A percentile compares a stretch with the other conserved stretches of the same genome.
Conservation (phyloP, 495 filamentous ascomycete genomes). For the Penicillium macrosclerotiorum region DNA sequence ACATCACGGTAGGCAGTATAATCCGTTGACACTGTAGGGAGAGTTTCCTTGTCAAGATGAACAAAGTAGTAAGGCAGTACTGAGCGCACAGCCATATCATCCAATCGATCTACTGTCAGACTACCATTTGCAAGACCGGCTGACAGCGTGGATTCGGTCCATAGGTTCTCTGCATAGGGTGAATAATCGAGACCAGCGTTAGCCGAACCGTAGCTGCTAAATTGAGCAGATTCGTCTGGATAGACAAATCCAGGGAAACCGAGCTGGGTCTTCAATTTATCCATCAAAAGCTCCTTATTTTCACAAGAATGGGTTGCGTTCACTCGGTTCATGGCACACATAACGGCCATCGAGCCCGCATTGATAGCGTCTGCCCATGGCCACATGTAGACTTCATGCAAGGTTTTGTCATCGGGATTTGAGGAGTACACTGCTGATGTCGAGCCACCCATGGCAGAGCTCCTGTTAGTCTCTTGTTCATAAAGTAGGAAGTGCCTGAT, state of each 20-base stretch:
- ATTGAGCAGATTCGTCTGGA: slow-evolving; percentile 53
- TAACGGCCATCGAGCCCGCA: slow-evolving; percentile 56
- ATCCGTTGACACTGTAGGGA: slow-evolving; percentile 60
- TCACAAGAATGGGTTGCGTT: slow-evolving; percentile 65
- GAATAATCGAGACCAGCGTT: slow-evolving; percentile 16
- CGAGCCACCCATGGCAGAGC: slow-evolving; percentile 2
- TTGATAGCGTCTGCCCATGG: slow-evolving; percentile 60
- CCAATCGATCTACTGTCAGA: slow-evolving; percentile 42
- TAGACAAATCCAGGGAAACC: slow-evolving; percentile 51
- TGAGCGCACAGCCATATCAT: slow-evolving; percentile 57
- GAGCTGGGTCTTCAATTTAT: slow-evolving; percentile 38
- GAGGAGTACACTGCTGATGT: slow-evolving; percentile 41
- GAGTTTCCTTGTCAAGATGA: slow-evolving; percentile 53
- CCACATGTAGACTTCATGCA: slow-evolving; percentile 77
- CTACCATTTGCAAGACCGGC: slow-evolving; percentile 32
- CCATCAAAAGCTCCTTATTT: no score
- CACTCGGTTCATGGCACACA: slow-evolving; percentile 65
- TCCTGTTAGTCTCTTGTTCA: slow-evolving; percentile 59
- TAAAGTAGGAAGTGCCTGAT: slow-evolving; percentile 60
- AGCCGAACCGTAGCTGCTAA: slow-evolving; percentile 44
- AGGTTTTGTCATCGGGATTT: slow-evolving; percentile 62
- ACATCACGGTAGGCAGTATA: slow-evolving; percentile 63
- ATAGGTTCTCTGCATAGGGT: slow-evolving; percentile 18
- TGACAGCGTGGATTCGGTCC: slow-evolving; percentile 17
- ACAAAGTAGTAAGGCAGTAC: slow-evolving; percentile 52